A percentile compares a stretch with the other conserved stretches of the same genome.
Conservation (phyloP, 1,139 yeast species). For the Torulaspora globosa region DNA sequence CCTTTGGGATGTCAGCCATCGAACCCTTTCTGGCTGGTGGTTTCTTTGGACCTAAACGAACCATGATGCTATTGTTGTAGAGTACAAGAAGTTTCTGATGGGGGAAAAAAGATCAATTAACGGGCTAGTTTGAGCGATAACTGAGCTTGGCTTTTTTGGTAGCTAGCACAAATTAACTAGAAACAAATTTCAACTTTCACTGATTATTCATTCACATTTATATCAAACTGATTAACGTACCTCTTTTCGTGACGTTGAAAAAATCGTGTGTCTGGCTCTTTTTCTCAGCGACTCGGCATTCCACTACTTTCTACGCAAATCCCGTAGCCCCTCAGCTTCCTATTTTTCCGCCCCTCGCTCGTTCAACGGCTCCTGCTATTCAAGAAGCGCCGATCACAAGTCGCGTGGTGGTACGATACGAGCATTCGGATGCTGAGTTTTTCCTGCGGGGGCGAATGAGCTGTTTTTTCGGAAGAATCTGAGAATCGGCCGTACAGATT, state of each 20-base stretch:
- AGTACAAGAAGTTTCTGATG: neutral
- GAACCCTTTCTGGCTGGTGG: constrained; percentile 83
- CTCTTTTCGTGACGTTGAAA: constrained; percentile 3
- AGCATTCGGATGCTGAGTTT: neutral
- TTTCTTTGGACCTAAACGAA: constrained; percentile 77
- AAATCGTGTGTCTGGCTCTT: neutral
- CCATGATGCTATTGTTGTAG: constrained; percentile 46
- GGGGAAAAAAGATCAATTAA: neutral
- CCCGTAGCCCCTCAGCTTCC: constrained; percentile 3
- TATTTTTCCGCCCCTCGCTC: constrained; percentile 3
- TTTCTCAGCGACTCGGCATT: constrained; percentile 3
- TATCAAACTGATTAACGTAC: neutral
- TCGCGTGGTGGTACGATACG: constrained; percentile 3
- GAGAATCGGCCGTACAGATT: neutral
- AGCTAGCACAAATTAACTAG: neutral
- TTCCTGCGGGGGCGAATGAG: constrained; percentile 1
- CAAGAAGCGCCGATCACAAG: neutral
- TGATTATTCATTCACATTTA: neutral
- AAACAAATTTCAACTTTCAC: neutral
- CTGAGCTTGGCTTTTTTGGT: neutral
- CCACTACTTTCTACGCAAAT: constrained; percentile 4
- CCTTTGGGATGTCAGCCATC: constrained; percentile 68
- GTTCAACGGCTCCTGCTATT: neutral
- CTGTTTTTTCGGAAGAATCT: neutral
- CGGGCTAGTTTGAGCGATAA: neutral